phyloP scores from a whole-genome alignment of 1,139 yeast genomes.

The Starmera stellimalicola region DNA sequence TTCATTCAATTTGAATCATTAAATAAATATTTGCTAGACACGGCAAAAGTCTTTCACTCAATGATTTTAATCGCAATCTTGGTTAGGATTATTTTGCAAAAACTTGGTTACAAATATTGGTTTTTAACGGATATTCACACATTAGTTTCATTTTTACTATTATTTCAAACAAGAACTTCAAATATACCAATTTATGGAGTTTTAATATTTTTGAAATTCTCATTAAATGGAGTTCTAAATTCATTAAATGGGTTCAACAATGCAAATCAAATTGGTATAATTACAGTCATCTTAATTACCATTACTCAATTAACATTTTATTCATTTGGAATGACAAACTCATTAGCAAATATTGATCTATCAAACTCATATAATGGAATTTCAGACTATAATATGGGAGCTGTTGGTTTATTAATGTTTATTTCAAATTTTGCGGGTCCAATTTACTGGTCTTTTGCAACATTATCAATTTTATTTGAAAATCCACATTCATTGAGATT shows the following conservation, averaged over 20 bases:
- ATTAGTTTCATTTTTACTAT: conserved; percentile 41
- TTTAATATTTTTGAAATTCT: conserved; percentile 32
- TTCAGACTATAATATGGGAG: conserved; percentile 50
- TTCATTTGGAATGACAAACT: conserved; percentile 85
- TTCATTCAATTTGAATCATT: conserved; percentile 18
- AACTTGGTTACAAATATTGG: conserved; percentile 10
- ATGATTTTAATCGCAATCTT: conserved; percentile 4
- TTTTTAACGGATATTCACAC: conserved; percentile 36
- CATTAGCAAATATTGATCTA: conserved; percentile 82
- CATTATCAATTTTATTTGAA: conserved; percentile 37
- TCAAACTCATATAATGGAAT: conserved; percentile 91
- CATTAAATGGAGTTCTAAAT: conserved; percentile 7
- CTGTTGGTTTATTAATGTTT: conserved; percentile 75
- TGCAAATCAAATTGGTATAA: conserved; percentile 5
- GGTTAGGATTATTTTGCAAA: conserved; percentile 4
- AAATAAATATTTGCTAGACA: conserved; percentile 19
- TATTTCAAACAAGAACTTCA: conserved; percentile 60
- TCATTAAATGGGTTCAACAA: conserved; percentile 1
- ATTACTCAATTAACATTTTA: conserved; percentile 75
- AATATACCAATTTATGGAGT: conserved; percentile 64
- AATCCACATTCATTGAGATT: conserved; percentile 14
- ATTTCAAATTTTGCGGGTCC: conserved; percentile 80
- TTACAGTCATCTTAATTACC: conserved; percentile 20
- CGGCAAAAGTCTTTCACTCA: conserved; percentile 21
- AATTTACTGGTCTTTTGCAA: conserved; percentile 67